These are phyloP conservation scores for Pseudohalonectria lignicola DNA, from an alignment of 2,329 filamentous ascomycete species.

Conservation along the genomic window DNA sequence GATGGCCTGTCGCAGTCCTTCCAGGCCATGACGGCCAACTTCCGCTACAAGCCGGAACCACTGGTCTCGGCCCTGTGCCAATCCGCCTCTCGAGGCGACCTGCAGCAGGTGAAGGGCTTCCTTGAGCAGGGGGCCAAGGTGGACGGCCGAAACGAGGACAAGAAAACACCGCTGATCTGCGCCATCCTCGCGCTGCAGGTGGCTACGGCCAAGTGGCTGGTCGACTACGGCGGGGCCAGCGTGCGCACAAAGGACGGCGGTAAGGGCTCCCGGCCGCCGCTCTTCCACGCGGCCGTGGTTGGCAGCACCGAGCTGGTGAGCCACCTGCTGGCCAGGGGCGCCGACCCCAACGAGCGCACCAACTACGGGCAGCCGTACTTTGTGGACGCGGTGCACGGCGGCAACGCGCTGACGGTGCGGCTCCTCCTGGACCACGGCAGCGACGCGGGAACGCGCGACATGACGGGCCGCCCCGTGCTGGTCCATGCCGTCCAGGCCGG, in stretches of 20 bases:
- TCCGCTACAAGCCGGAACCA: slow-evolving; percentile 11
- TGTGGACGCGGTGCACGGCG: slow-evolving; percentile 7
- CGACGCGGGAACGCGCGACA: slow-evolving; percentile 13
- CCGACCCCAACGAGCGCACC: slow-evolving; percentile 16
- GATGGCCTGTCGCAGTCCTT: slow-evolving; percentile 16
- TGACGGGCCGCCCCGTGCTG: slow-evolving; percentile 18
- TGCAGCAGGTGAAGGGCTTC: slow-evolving; percentile 7
- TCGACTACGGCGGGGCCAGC: slow-evolving; percentile 14
- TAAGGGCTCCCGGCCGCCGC: slow-evolving; percentile 11
- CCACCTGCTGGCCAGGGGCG: slow-evolving; percentile 19
- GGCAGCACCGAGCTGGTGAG: slow-evolving; percentile 9
- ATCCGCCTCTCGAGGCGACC: slow-evolving; percentile 8
- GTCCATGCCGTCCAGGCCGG: slow-evolving; percentile 17
- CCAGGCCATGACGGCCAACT: slow-evolving; percentile 8
- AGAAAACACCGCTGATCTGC: slow-evolving; percentile 10
- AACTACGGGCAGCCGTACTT: slow-evolving; percentile 8
- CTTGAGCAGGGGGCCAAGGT: slow-evolving; percentile 9
- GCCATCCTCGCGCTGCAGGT: slow-evolving; percentile 7
- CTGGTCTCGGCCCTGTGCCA: slow-evolving; percentile 11
- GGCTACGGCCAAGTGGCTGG: slow-evolving; percentile 16
- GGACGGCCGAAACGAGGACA: slow-evolving; percentile 10
- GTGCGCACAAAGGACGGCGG: slow-evolving; percentile 11
- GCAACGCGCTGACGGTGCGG: slow-evolving; percentile 15
- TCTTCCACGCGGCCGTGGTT: slow-evolving; percentile 12
- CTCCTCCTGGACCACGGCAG: slow-evolving; percentile 22